These are phyloP conservation scores for Cyphellophora attinorum DNA, from an alignment of 2,329 filamentous ascomycete species.

Conservation along the genomic window DNA sequence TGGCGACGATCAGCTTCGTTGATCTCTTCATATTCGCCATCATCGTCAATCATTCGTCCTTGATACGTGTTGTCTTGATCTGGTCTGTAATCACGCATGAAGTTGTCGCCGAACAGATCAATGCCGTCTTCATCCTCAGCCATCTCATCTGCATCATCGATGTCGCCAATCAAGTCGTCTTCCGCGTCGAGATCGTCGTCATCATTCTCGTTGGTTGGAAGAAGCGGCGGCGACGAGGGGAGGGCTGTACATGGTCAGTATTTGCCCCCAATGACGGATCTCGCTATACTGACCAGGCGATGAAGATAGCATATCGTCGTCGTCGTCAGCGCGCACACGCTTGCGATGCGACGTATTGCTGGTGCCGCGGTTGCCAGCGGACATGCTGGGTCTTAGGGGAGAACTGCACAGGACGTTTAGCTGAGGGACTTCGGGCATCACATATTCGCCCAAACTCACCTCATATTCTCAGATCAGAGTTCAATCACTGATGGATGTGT, in stretches of 20 bases:
- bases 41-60: conserved; percentile 53
- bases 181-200: conserved; percentile 34
- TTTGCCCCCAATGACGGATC: conserved; percentile 7
- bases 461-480: not conserved
- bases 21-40: conserved; percentile 54
- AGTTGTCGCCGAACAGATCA: conserved; percentile 59
- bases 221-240: conserved; percentile 53
- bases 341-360: conserved; percentile 47
- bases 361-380: conserved; percentile 70
- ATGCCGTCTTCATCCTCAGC: conserved; percentile 62
- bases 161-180: conserved; percentile 51
- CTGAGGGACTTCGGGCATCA: not conserved
- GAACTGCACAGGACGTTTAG: too few species aligned
- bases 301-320: conserved; percentile 51
- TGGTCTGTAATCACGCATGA: conserved; percentile 51
- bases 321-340: conserved; percentile 55
- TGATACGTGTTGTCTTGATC: conserved; percentile 45
- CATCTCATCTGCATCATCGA: conserved; percentile 59
- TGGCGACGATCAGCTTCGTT: conserved; percentile 49
- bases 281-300: conserved; percentile 26
- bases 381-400: conserved; percentile 69
- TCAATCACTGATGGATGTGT: not conserved
- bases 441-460: not conserved
- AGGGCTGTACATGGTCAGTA: conserved; percentile 23
- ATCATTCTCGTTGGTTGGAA: conserved; percentile 32